These are phyloP conservation scores for Hypsizygus ulmarius DNA, from an alignment of 1,284 basidiomycete species.

Conservation along the genomic window DNA sequence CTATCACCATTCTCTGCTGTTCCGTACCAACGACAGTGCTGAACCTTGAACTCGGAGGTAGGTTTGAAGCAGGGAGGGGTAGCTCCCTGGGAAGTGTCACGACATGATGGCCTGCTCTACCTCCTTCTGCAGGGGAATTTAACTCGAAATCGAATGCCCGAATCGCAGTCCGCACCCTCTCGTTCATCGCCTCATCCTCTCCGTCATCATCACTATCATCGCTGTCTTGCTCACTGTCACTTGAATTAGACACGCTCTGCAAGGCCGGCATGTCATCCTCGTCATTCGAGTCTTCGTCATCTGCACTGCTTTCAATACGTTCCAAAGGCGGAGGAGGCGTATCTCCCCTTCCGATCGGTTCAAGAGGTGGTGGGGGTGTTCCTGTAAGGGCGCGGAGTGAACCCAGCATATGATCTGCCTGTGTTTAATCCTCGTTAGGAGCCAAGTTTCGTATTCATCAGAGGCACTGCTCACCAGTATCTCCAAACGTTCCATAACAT, in stretches of 20 bases:
- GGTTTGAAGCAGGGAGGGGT: background rate
- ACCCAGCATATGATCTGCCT: slow-evolving; percentile 20
- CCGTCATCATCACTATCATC: slow-evolving; percentile 20
- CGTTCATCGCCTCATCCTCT: slow-evolving; percentile 14
- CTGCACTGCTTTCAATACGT: background rate
- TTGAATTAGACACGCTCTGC: slow-evolving; percentile 28
- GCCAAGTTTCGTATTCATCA: background rate
- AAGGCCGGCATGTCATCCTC: slow-evolving; percentile 32
- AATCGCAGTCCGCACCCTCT: slow-evolving; percentile 1
- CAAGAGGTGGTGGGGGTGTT: slow-evolving; percentile 5
- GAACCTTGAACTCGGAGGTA: slow-evolving; percentile 12
- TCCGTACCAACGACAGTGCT: slow-evolving; percentile 13
- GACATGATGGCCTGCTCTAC: background rate
- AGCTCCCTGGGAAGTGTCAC: background rate
- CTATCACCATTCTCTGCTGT: background rate
- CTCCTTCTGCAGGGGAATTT: background rate
- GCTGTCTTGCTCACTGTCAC: slow-evolving; percentile 17
- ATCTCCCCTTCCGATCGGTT: slow-evolving; percentile 1
- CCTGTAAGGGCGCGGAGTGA: slow-evolving; percentile 9
- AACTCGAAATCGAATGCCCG: slow-evolving; percentile 7
- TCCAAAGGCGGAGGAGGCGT: background rate
- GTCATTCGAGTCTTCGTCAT: slow-evolving; percentile 32
- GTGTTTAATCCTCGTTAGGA: background rate
- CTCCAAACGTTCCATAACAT: slow-evolving; percentile 27
- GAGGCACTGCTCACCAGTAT: slow-evolving; percentile 23